These are phyloP conservation scores for Plasmodium billcollinsi DNA, from an alignment of 169 alveolate species.

Conservation along the genomic window DNA sequence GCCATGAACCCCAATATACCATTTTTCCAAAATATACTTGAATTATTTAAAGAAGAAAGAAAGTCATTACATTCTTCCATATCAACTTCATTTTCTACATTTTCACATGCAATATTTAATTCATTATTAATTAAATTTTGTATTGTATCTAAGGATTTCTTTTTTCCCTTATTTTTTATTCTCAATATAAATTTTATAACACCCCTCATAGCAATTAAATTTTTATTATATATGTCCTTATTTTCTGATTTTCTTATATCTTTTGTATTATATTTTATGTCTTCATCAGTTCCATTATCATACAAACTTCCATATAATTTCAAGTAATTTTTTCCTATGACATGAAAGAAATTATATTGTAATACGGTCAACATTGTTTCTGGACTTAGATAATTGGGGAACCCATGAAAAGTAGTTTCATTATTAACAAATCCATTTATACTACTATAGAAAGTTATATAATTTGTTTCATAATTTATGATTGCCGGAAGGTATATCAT, in stretches of 20 bases:
- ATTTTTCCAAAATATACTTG: slow-evolving; percentile 75
- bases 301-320: slow-evolving; percentile 45
- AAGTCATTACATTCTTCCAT: slow-evolving; percentile 75
- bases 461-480: slow-evolving; percentile 54
- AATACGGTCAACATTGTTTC: slow-evolving; percentile 40
- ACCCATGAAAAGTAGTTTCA: slow-evolving; percentile 39
- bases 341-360: slow-evolving; percentile 44
- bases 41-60: slow-evolving; percentile 48
- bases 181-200: slow-evolving; percentile 40
- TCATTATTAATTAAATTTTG: slow-evolving; percentile 21
- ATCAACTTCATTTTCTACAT: slow-evolving; percentile 63
- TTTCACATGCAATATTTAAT: slow-evolving; percentile 43
- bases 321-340: slow-evolving; percentile 39
- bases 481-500: slow-evolving; percentile 44
- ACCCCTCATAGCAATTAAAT: too few relatives aligned
- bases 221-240: slow-evolving; percentile 4
- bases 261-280: not conserved
- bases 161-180: slow-evolving; percentile 14
- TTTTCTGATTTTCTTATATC: slow-evolving; percentile 11
- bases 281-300: slow-evolving; percentile 11
- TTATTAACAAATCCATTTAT: slow-evolving; percentile 43
- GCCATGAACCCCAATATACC: slow-evolving; percentile 73
- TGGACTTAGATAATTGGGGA: slow-evolving; percentile 65
- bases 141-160: slow-evolving; percentile 12
- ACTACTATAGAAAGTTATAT: slow-evolving; percentile 33